Conservation (phyloP, 768 basidiomycete species). For the Mycena albidolilacea region DNA sequence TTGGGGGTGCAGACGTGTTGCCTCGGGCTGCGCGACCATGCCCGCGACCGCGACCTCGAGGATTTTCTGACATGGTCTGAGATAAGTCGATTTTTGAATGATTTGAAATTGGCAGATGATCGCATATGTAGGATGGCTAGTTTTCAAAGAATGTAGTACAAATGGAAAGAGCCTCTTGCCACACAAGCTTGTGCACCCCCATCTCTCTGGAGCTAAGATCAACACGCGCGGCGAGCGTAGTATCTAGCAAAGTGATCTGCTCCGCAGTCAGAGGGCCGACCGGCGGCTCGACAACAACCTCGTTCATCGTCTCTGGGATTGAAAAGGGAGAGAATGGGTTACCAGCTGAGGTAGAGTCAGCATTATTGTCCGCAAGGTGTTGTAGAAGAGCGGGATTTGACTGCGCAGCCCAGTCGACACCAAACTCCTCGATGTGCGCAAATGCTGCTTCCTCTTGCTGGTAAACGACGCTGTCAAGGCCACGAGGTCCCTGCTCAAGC, state of each 20-base stretch:
- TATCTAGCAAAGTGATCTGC: neutral
- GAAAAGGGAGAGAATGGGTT: neutral
- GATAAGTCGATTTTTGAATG: too few relatives aligned
- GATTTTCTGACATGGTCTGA: too few relatives aligned
- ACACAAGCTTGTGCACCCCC: conserved; percentile 2
- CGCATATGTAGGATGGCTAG: too few relatives aligned
- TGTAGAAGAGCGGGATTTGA: neutral
- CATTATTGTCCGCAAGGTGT: neutral
- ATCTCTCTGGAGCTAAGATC: neutral
- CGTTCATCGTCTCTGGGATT: neutral
- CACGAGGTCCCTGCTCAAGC: neutral
- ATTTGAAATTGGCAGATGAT: too few relatives aligned
- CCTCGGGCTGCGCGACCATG: too few relatives aligned
- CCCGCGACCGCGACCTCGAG: too few relatives aligned
- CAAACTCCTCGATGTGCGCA: conserved; percentile 6
- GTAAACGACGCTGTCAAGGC: neutral
- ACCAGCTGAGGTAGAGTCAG: too few relatives aligned
- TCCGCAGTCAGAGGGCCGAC: neutral
- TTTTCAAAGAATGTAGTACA: neutral
- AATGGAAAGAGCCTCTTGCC: neutral
- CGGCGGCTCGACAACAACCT: conserved; percentile 8
- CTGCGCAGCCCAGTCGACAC: neutral
- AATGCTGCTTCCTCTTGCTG: neutral
- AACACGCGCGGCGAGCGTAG: neutral
- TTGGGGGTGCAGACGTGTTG: too few relatives aligned